Conservation (phyloP, 331 rosid species). For the Saraca asoca region DNA sequence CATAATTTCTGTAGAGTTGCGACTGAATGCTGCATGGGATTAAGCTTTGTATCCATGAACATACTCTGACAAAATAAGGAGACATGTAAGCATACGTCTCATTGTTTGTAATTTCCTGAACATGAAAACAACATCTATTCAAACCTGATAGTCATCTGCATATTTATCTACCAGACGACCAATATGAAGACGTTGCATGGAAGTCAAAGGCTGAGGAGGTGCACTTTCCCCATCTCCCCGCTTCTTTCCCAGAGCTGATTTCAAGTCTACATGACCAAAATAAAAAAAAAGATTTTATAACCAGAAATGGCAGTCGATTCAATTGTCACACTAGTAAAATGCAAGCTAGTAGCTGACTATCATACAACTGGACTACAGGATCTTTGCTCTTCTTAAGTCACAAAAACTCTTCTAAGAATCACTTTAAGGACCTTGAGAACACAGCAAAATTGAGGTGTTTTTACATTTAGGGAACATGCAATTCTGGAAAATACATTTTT, state of each 20-base stretch:
- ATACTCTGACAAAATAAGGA: slow-evolving; percentile 58
- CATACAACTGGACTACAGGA: background rate
- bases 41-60: slow-evolving; percentile 85
- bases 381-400: background rate
- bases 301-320: background rate
- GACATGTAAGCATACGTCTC: slow-evolving; percentile 17
- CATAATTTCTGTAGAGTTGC: slow-evolving; percentile 82
- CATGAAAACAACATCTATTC: background rate
- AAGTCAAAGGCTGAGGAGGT: slow-evolving; percentile 64
- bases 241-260: slow-evolving; percentile 75
- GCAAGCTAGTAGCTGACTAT: background rate
- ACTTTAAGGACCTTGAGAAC: no score
- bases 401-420: no score
- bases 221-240: slow-evolving; percentile 76
- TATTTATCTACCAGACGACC: slow-evolving; percentile 62
- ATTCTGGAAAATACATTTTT: no score
- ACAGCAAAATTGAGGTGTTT: no score
- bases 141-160: slow-evolving; percentile 71
- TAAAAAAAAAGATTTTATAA: slow-evolving; percentile 24
- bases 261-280: slow-evolving; percentile 55
- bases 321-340: background rate
- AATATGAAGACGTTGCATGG: slow-evolving; percentile 69
- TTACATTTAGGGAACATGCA: no score
- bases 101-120: background rate
- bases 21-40: slow-evolving; percentile 81